phyloP scores from a whole-genome alignment of 2,329 filamentous ascomycete genomes.

The Nigrospora osmanthi region DNA sequence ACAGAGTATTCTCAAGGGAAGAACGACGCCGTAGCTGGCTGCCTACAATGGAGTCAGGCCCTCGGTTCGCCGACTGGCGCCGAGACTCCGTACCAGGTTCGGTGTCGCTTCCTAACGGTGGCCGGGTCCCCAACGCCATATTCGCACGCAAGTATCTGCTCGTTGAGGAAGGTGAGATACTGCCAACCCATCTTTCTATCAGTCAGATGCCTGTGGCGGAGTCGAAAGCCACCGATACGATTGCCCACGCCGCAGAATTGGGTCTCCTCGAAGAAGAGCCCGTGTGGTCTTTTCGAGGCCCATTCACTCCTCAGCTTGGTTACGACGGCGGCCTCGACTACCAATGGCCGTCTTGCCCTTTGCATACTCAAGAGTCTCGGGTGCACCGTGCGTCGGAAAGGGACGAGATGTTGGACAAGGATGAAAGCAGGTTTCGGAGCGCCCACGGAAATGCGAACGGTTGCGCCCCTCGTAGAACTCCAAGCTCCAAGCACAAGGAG shows the following conservation, averaged over 20 bases:
- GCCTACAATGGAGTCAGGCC: constrained; percentile 12
- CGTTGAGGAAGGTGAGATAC: constrained; percentile 19
- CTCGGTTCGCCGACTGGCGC: constrained; percentile 10
- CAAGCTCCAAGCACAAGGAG: too few species aligned
- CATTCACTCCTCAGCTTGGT: constrained; percentile 36
- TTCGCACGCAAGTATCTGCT: constrained; percentile 35
- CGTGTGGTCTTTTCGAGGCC: constrained; percentile 28
- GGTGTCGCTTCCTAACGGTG: constrained; percentile 24
- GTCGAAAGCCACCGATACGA: constrained; percentile 28
- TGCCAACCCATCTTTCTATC: constrained; percentile 23
- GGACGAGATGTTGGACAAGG: too few species aligned
- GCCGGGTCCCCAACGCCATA: constrained; percentile 32
- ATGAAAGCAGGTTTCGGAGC: too few species aligned
- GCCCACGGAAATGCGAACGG: too few species aligned
- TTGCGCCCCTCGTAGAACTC: too few species aligned
- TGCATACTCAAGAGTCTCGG: too few species aligned
- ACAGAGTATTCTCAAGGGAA: constrained; percentile 4
- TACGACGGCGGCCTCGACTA: constrained; percentile 37
- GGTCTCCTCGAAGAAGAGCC: constrained; percentile 15
- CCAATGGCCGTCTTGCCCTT: constrained; percentile 15
- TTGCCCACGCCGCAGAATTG: constrained; percentile 16
- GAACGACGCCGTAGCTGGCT: constrained; percentile 20
- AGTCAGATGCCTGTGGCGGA: constrained; percentile 33
- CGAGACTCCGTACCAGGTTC: constrained; percentile 4
- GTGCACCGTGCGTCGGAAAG: too few species aligned